Conservation (phyloP, 371 early-diverging fungal species). For the Apophysomyces elegans region DNA sequence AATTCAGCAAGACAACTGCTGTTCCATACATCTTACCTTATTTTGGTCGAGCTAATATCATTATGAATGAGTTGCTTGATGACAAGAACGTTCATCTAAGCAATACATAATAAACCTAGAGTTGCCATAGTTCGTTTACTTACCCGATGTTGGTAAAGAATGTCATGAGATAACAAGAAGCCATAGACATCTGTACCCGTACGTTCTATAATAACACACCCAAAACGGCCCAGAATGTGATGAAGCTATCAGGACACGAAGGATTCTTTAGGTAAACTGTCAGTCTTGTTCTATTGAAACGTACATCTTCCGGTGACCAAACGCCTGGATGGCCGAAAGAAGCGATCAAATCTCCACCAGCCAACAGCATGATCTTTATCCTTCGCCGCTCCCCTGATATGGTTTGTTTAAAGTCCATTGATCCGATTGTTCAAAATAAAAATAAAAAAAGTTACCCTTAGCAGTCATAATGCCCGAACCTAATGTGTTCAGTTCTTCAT, state of each 20-base stretch:
- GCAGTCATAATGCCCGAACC: conserved; percentile 57
- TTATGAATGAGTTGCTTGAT: conserved; percentile 96
- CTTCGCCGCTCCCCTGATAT: conserved; percentile 46
- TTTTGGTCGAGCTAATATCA: conserved; percentile 95
- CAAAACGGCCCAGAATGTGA: conserved; percentile 90
- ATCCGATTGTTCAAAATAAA: conserved; percentile 2
- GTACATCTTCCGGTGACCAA: conserved; percentile 91
- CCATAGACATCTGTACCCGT: conserved; percentile 94
- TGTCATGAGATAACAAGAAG: conserved; percentile 88
- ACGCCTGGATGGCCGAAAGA: conserved; percentile 91
- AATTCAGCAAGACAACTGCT: neutral
- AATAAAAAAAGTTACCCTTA: conserved; percentile 32
- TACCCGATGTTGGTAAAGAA: conserved; percentile 87
- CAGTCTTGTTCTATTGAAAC: neutral
- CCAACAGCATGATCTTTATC: conserved; percentile 88
- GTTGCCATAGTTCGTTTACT: conserved; percentile 8
- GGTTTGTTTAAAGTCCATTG: neutral
- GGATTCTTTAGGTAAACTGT: neutral
- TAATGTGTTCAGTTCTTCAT: conserved; percentile 78
- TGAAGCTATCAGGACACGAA: conserved; percentile 66
- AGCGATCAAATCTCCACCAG: conserved; percentile 97
- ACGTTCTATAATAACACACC: conserved; percentile 95
- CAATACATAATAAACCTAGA: neutral
- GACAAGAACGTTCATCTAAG: conserved; percentile 83
- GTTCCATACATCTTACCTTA: conserved; percentile 56